Percentiles rank a stretch among this genome's conserved stretches.
Conservation (phyloP, 73 alveolate genomes). For the Symbiodinium pilosum region DNA sequence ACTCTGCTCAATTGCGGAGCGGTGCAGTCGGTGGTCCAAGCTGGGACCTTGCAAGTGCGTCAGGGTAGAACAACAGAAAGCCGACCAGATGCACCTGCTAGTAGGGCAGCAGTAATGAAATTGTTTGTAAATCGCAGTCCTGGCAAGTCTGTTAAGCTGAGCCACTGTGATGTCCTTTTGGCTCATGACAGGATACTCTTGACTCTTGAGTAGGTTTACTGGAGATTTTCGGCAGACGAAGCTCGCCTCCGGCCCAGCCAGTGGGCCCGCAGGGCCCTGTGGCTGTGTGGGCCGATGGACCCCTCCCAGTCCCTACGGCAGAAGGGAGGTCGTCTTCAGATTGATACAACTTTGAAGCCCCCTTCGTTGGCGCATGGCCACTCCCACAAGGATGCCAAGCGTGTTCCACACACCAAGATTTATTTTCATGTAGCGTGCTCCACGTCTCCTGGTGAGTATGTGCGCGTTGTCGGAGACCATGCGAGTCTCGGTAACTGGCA, state of each 20-base stretch:
- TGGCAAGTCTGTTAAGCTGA: background rate
- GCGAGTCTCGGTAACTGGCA: constrained; percentile 52
- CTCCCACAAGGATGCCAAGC: background rate
- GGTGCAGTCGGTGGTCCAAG: background rate
- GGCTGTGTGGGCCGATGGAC: background rate
- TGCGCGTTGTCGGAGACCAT: constrained; percentile 80
- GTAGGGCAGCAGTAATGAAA: background rate
- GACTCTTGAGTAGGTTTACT: background rate
- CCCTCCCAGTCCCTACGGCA: constrained; percentile 21
- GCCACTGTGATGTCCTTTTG: background rate
- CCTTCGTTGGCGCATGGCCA: background rate
- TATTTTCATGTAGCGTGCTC: constrained; percentile 16
- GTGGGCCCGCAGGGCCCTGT: background rate
- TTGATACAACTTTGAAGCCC: background rate
- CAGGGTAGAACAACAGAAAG: background rate
- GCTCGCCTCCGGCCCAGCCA: background rate
- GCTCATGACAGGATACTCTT: constrained; percentile 1
- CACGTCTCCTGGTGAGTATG: constrained; percentile 5
- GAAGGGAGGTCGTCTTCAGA: background rate
- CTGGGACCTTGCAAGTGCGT: background rate
- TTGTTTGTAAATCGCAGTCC: background rate
- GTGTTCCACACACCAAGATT: constrained; percentile 11
- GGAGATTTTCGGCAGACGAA: constrained; percentile 3
- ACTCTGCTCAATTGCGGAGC: background rate
- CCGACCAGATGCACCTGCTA: background rate